Evolutionary conservation across 768 basidiomycete genomes (phyloP).

Genomic region (Lactarius hatsudake): DNA sequence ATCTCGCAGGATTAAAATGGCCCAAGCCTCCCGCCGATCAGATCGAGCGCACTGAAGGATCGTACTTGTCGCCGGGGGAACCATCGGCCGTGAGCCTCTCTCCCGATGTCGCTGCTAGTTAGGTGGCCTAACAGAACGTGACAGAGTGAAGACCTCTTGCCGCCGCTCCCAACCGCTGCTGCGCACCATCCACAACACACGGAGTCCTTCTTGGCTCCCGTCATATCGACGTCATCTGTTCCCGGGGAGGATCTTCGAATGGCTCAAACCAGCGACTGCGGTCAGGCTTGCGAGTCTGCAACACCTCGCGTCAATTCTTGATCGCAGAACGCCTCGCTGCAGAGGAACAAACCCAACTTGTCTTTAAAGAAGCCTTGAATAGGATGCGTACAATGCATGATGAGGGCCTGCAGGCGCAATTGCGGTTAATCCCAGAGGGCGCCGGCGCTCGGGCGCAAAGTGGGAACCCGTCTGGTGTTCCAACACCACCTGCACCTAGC

Average conservation of each 20-base stretch:
- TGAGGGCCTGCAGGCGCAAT: constrained; percentile 25
- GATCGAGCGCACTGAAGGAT: neutral
- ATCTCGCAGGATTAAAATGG: constrained; percentile 33
- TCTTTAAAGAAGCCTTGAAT: constrained; percentile 23
- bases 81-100: constrained; percentile 8
- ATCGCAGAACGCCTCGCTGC: constrained; percentile 26
- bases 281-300: constrained; percentile 4
- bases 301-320: constrained; percentile 20
- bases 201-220: constrained; percentile 11
- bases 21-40: constrained; percentile 4
- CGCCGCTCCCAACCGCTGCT: constrained; percentile 24
- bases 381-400: constrained; percentile 25
- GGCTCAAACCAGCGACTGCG: constrained; percentile 18
- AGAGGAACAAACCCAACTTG: constrained; percentile 14
- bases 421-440: constrained; percentile 9
- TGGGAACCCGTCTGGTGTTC: constrained; percentile 3
- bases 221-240: constrained; percentile 24
- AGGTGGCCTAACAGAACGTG: constrained; percentile 11
- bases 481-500: constrained; percentile 19
- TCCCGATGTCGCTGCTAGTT: neutral
- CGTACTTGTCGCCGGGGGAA: constrained; percentile 10
- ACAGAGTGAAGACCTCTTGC: constrained; percentile 18
- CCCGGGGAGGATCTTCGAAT: constrained; percentile 19
- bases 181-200: constrained; percentile 26
- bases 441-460: constrained; percentile 18